A percentile compares a stretch with the other conserved stretches of the same genome.
These are phyloP conservation scores for Hyaloraphidium curvatum DNA, from an alignment of 192 early-diverging fungal genomes.

Conservation along the genomic window DNA sequence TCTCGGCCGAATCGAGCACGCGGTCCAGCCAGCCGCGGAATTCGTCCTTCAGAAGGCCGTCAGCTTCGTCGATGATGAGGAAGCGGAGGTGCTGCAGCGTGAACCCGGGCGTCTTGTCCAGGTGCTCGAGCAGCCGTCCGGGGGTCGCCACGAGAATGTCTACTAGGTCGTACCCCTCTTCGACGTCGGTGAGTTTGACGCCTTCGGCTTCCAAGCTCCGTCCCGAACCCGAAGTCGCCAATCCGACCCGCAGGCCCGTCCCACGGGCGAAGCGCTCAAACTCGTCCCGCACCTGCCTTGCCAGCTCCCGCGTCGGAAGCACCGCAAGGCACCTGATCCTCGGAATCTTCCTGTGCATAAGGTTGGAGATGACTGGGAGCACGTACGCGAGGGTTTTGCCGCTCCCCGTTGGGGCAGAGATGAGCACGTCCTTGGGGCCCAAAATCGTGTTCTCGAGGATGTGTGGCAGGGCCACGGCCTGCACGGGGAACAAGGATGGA, in stretches of 20 bases:
- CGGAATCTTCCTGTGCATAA: slow-evolving; percentile 50
- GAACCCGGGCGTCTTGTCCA: slow-evolving; percentile 65
- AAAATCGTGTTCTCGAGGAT: too few relatives aligned
- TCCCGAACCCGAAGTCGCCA: slow-evolving; percentile 22
- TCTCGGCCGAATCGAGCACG: slow-evolving; percentile 26
- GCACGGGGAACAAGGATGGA: too few relatives aligned
- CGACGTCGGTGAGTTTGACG: too few relatives aligned
- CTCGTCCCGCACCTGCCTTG: slow-evolving; percentile 65
- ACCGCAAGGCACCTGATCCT: slow-evolving; percentile 75
- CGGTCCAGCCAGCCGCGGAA: slow-evolving; percentile 79
- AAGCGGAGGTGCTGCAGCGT: slow-evolving; percentile 81
- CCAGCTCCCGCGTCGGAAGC: slow-evolving; percentile 84
- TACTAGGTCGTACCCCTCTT: slow-evolving; percentile 23
- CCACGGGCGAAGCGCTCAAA: slow-evolving; percentile 61
- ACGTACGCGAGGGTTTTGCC: slow-evolving; percentile 96
- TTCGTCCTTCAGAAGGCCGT: slow-evolving; percentile 75
- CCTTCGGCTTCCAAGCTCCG: not conserved
- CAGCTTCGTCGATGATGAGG: slow-evolving; percentile 91
- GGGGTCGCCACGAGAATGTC: slow-evolving; percentile 90
- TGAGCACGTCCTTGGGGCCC: too few relatives aligned
- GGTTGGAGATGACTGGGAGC: slow-evolving; percentile 71
- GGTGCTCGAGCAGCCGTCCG: slow-evolving; percentile 82
- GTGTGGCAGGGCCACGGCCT: too few relatives aligned
- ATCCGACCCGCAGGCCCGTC: slow-evolving; percentile 51
- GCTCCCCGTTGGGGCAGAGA: slow-evolving; percentile 85